phyloP scores from a whole-genome alignment of 2,329 filamentous ascomycete genomes.

The Calonectria henricotiae region DNA sequence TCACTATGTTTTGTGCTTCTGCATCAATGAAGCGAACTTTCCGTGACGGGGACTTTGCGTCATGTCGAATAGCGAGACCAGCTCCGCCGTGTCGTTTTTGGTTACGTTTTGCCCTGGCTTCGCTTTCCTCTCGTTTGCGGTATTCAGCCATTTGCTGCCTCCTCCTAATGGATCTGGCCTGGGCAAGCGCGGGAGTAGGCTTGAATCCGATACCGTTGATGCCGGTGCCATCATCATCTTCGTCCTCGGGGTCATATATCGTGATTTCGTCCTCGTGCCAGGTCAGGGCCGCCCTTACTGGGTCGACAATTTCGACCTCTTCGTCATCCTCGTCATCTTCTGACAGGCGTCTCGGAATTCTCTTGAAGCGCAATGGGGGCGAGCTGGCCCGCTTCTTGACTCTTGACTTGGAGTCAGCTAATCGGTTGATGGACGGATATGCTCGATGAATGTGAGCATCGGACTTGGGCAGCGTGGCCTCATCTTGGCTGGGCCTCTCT shows the following conservation, averaged over 20 bases:
- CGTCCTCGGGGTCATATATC: constrained; percentile 75
- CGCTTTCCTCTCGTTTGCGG: constrained; percentile 73
- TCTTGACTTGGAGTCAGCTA: constrained; percentile 60
- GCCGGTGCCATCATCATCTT: constrained; percentile 78
- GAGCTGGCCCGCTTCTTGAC: constrained; percentile 58
- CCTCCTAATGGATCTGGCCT: constrained; percentile 71
- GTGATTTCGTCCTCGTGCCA: constrained; percentile 81
- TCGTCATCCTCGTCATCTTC: constrained; percentile 55
- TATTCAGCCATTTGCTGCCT: constrained; percentile 76
- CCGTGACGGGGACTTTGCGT: constrained; percentile 52
- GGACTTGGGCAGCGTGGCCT: constrained; percentile 38
- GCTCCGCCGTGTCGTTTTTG: constrained; percentile 64
- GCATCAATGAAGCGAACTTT: constrained; percentile 63
- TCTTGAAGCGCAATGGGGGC: constrained; percentile 58
- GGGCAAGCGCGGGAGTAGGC: constrained; percentile 74
- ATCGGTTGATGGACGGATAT: constrained; percentile 60
- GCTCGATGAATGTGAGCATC: constrained; percentile 53
- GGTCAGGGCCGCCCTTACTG: constrained; percentile 73
- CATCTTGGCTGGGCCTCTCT: constrained; percentile 27
- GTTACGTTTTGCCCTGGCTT: constrained; percentile 72
- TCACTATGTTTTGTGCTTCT: constrained; percentile 56
- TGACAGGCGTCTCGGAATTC: constrained; percentile 39
- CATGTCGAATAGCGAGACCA: constrained; percentile 48
- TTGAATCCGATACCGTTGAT: constrained; percentile 80
- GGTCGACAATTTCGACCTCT: constrained; percentile 64